Percentiles rank a stretch among this genome's conserved stretches.
phyloP scores from a whole-genome alignment of 2,329 filamentous ascomycete genomes.

The Pseudohalonectria lignicola region DNA sequence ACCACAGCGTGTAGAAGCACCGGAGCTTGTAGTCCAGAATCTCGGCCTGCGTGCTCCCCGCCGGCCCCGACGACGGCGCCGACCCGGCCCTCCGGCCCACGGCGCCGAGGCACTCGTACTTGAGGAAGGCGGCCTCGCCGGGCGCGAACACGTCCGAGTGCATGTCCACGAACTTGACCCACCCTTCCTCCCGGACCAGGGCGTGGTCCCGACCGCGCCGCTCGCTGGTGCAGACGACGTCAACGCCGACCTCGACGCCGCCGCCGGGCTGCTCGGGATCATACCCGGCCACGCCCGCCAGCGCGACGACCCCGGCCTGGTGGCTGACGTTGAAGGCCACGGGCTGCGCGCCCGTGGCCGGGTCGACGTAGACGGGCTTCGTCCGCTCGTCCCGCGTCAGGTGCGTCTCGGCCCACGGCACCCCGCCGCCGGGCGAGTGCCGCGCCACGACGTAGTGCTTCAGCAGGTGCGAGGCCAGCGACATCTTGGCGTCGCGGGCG shows the following conservation, averaged over 20 bases:
- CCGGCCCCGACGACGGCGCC: constrained; percentile 14
- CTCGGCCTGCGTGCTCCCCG: constrained; percentile 14
- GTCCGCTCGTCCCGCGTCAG: constrained; percentile 43
- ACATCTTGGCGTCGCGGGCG: constrained; percentile 63
- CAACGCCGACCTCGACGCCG: constrained; percentile 51
- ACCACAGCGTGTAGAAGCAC: constrained; percentile 69
- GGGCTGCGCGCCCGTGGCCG: constrained; percentile 31
- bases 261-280: constrained; percentile 17
- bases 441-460: constrained; percentile 60
- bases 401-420: constrained; percentile 49
- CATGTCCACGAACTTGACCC: constrained; percentile 57
- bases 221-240: constrained; percentile 68
- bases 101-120: constrained; percentile 29
- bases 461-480: constrained; percentile 59
- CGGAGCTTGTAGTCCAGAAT: constrained; percentile 53
- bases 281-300: constrained; percentile 41
- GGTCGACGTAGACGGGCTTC: constrained; percentile 43
- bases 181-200: constrained; percentile 40
- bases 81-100: no score
- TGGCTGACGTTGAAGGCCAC: constrained; percentile 68
- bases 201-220: constrained; percentile 49
- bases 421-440: constrained; percentile 20
- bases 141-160: constrained; percentile 59
- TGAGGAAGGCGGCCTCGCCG: constrained; percentile 52
- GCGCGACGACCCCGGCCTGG: constrained; percentile 62